A percentile compares a stretch with the other conserved stretches of the same genome.
phyloP scores from a whole-genome alignment of 495 filamentous ascomycete genomes.

The Mycothermus thermophilus region DNA sequence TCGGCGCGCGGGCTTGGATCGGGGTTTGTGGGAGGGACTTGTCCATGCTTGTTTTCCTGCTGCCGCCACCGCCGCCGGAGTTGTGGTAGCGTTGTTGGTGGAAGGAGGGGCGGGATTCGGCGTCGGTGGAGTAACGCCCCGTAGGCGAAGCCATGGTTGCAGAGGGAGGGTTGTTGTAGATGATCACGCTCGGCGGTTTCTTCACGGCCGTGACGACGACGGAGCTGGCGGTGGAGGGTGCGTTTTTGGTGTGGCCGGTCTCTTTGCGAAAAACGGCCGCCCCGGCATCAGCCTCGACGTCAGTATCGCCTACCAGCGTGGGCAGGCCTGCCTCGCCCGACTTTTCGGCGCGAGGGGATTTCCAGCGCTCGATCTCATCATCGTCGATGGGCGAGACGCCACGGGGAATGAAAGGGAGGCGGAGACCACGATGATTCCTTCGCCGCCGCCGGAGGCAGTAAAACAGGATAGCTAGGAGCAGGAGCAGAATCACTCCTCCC shows the following conservation, averaged over 20 bases:
- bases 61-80: constrained; percentile 6
- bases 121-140: constrained; percentile 24
- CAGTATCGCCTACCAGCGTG: constrained; percentile 6
- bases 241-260: constrained; percentile 21
- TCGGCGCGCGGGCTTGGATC: constrained; percentile 33
- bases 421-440: no score
- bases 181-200: constrained; percentile 32
- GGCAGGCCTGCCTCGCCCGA: constrained; percentile 1
- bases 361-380: constrained; percentile 40
- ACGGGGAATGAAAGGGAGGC: constrained; percentile 26
- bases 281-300: constrained; percentile 10
- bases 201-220: no score
- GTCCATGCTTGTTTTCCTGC: constrained; percentile 28
- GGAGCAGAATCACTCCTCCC: no score
- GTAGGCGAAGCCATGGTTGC: no score
- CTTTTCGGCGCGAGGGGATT: constrained; percentile 19
- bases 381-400: constrained; percentile 37
- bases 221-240: constrained; percentile 23
- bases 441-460: no score
- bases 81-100: no score
- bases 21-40: constrained; percentile 27
- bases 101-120: constrained; percentile 22
- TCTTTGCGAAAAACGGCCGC: constrained; percentile 13
- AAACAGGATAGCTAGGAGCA: no score
- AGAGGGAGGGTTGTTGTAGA: constrained; percentile 26